Evolutionary conservation across 2,329 filamentous ascomycete species (phyloP).

Genomic region (Parascedosporium putredinis): DNA sequence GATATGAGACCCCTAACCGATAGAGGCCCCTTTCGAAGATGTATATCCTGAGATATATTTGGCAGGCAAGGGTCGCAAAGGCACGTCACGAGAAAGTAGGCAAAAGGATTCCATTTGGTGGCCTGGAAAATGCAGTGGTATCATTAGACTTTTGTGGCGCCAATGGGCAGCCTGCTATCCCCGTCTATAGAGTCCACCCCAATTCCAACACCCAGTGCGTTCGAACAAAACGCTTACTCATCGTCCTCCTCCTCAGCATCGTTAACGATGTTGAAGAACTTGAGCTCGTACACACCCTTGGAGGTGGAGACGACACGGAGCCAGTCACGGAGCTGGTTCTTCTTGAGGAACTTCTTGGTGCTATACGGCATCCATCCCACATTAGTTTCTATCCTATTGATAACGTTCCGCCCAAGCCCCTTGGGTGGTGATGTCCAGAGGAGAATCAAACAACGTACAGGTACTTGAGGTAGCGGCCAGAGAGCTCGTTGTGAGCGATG

Average conservation of each 20-base stretch:
- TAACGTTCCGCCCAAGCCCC: too few relatives aligned
- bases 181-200: slow-evolving; percentile 6
- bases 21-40: not conserved
- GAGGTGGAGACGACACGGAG: slow-evolving; percentile 96
- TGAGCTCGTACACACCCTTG: slow-evolving; percentile 98
- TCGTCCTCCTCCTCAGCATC: slow-evolving; percentile 97
- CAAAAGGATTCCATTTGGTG: not conserved
- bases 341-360: slow-evolving; percentile 99
- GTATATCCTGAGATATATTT: not conserved
- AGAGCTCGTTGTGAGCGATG: slow-evolving; percentile 94
- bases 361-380: slow-evolving; percentile 29
- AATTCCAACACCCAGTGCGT: not conserved
- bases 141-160: slow-evolving; percentile 5
- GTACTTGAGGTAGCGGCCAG: slow-evolving; percentile 99
- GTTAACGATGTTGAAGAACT: slow-evolving; percentile 99
- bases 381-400: too few relatives aligned
- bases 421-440: not conserved
- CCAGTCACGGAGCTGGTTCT: slow-evolving; percentile 99
- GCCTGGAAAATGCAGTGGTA: slow-evolving; percentile 7
- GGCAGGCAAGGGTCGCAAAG: not conserved
- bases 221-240: slow-evolving; percentile 56
- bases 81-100: not conserved
- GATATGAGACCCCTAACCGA: too few relatives aligned
- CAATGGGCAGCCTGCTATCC: slow-evolving; percentile 1
- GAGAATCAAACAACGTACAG: slow-evolving; percentile 51